Base-by-base conservation (phyloP, 148 eudicot species). In the Silene conica region DNA sequence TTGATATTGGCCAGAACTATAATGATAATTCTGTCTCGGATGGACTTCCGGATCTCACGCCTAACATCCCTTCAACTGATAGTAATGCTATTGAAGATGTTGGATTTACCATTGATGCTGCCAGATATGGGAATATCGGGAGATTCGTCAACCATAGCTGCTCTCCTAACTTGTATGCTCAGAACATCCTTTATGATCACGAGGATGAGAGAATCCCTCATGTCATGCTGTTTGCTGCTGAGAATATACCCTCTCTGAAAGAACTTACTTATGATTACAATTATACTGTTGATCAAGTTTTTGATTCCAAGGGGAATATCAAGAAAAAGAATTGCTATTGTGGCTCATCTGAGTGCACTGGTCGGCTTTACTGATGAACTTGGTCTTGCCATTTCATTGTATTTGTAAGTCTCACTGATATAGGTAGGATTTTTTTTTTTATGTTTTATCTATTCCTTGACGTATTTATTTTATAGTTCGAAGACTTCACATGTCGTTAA, bases 91-190 rank as follows among this genome's bases (percentile, higher is more conserved):
- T 63, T 18, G 88, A 86, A 73, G 83, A 78, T 67, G 84, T 82
- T 61, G 92, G 97, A 18, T 93, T 85, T 74, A 88, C 95, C 41
- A 88, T 93, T 73, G 95, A 93, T 84, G 98, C 97, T 13, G 87
- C 83, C 10, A 50, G 55, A 0, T 88, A 71, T 79, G 98, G 91
- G 48, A 91, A 87, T 70, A 80, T 93, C 7, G 98, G 92, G 66
- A 83, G 98, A 79, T 93, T 93, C 60, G 85, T 93, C 34, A 93
- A 93, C 56, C 98, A 93, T 72, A 93, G 98, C 72, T 93, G 98
- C 68, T 83, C 92, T 23, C 98, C 98, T 3, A 91, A 93, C 65
- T 89, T 93, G 62, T 88, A 89, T 75, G 97, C 97, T 0, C 98
- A 91, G 71, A 85, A 89, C 79, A 93, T 93, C 11, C 85, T 91